Evolutionary conservation across 2,329 filamentous ascomycete genomes (phyloP).

Genomic region (Penicillium sp.): DNA sequence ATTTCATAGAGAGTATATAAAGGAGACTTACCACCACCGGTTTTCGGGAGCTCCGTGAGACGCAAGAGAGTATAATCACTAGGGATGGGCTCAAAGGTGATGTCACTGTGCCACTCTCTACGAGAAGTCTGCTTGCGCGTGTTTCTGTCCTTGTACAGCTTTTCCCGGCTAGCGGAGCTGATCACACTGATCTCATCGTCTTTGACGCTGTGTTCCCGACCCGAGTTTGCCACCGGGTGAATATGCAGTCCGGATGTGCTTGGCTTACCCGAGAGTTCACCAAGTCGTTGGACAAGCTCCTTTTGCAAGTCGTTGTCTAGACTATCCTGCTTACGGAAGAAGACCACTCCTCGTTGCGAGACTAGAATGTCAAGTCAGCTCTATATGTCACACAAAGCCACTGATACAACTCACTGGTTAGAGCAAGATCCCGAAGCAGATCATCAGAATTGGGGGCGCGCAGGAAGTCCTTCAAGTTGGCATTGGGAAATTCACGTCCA

Average conservation of each 20-base stretch:
- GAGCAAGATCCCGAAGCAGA: slow-evolving; percentile 34
- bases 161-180: slow-evolving; percentile 41
- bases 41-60: slow-evolving; percentile 42
- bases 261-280: slow-evolving; percentile 49
- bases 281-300: slow-evolving; percentile 49
- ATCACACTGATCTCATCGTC: slow-evolving; percentile 53
- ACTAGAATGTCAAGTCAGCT: slow-evolving; percentile 32
- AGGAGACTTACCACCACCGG: slow-evolving; percentile 38
- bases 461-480: slow-evolving; percentile 50
- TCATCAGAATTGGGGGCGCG: slow-evolving; percentile 36
- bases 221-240: slow-evolving; percentile 50
- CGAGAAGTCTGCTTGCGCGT: slow-evolving; percentile 29
- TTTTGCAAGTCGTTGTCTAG: slow-evolving; percentile 53
- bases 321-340: slow-evolving; percentile 53
- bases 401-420: slow-evolving; percentile 25
- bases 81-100: slow-evolving; percentile 49
- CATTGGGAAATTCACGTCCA: slow-evolving; percentile 48
- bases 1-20: too few species aligned
- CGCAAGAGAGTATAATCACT: slow-evolving; percentile 49
- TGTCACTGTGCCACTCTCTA: slow-evolving; percentile 50
- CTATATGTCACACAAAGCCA: accelerated
- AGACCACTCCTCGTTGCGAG: slow-evolving; percentile 53
- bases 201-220: slow-evolving; percentile 45
- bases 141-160: slow-evolving; percentile 39
- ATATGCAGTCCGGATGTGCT: slow-evolving; percentile 46